Conservation (phyloP, 192 early-diverging fungal species). For the Rhizoclosmatium sp. region DNA sequence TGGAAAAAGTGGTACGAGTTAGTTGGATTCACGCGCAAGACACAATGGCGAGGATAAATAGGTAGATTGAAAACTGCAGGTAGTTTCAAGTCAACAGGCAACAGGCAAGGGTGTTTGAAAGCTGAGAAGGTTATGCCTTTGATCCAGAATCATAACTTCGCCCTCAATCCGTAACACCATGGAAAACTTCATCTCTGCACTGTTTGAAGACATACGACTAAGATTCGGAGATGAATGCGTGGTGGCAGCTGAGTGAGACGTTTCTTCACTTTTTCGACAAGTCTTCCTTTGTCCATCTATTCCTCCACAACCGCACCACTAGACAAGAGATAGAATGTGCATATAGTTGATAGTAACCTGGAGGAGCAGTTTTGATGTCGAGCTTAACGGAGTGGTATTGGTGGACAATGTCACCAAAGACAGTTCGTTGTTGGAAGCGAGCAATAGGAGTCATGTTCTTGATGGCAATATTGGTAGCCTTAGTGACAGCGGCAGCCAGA, state of each 20-base stretch:
- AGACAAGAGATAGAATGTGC: no score
- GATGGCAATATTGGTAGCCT: conserved; percentile 88
- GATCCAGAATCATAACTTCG: no score
- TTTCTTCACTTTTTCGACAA: no score
- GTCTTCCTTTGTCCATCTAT: no score
- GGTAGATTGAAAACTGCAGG: background rate
- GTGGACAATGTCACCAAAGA: conserved; percentile 86
- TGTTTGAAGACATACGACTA: background rate
- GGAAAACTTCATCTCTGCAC: no score
- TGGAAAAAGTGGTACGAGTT: background rate
- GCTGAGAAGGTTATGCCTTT: no score
- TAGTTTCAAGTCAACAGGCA: no score
- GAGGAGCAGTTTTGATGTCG: conserved; percentile 81
- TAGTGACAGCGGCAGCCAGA: conserved; percentile 76
- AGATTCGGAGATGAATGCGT: background rate
- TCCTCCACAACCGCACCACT: no score
- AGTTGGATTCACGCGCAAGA: no score
- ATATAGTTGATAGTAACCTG: conserved; percentile 61
- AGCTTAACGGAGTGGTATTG: conserved; percentile 90
- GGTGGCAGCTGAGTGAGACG: background rate
- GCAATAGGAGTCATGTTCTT: conserved; percentile 85
- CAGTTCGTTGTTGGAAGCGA: conserved; percentile 92
- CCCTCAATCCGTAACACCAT: no score
- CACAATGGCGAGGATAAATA: background rate
- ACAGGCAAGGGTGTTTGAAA: no score